Conservation (phyloP, 495 filamentous ascomycete species). For the Penicillium pancosmium region DNA sequence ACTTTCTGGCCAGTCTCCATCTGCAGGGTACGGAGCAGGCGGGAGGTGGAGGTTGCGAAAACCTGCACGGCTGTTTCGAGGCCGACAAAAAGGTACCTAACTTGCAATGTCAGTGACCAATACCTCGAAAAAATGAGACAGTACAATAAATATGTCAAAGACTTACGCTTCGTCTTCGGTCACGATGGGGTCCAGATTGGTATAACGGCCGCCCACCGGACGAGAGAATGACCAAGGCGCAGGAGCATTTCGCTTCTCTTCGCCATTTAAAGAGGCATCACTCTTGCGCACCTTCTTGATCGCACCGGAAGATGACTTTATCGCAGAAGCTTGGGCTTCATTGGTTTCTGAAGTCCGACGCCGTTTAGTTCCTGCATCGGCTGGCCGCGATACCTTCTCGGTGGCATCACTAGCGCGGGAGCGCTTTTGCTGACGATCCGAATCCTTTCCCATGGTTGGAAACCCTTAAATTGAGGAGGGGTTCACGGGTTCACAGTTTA, state of each 20-base stretch:
- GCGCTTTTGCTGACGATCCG: conserved; percentile 36
- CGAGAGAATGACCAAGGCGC: conserved; percentile 39
- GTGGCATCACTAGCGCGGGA: conserved; percentile 38
- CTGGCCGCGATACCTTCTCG: conserved; percentile 24
- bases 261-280: conserved; percentile 5
- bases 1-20: conserved; percentile 40
- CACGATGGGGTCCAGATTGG: conserved; percentile 74
- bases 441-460: conserved; percentile 25
- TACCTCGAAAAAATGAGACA: conserved; percentile 18
- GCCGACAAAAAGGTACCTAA: conserved; percentile 70
- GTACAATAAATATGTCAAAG: conserved; percentile 22
- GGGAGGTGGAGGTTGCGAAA: conserved; percentile 78
- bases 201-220: conserved; percentile 38
- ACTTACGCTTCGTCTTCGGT: conserved; percentile 78
- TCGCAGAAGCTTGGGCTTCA: conserved; percentile 3
- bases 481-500: background rate
- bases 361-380: conserved; percentile 36
- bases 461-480: background rate
- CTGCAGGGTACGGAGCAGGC: conserved; percentile 66
- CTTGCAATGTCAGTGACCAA: background rate
- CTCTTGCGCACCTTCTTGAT: background rate
- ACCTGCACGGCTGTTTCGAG: conserved; percentile 69
- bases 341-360: conserved; percentile 35
- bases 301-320: background rate
- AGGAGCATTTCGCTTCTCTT: conserved; percentile 14